A percentile compares a stretch with the other conserved stretches of the same genome.
phyloP scores from a whole-genome alignment of 1,139 yeast genomes.

The Eremothecium cymbalariae region DNA sequence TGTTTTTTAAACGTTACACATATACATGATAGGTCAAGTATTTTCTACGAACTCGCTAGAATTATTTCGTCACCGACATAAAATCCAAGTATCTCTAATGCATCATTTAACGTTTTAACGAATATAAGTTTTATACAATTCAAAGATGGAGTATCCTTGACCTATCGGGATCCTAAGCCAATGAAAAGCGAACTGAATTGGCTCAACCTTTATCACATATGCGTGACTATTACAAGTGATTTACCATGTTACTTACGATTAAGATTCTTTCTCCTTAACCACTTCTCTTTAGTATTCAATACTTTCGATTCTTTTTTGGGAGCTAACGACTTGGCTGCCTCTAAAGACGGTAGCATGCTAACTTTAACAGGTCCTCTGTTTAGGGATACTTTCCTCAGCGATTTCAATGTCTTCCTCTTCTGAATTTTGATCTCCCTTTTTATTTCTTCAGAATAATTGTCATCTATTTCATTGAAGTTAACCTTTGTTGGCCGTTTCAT shows the following conservation, averaged over 20 bases:
- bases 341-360: slow-evolving; percentile 16
- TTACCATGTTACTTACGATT: slow-evolving; percentile 26
- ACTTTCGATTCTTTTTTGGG: slow-evolving; percentile 42
- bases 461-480: slow-evolving; percentile 29
- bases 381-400: slow-evolving; percentile 34
- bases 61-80: too few species aligned
- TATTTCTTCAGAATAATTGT: slow-evolving; percentile 15
- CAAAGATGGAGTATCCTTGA: too few species aligned
- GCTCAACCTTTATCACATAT: too few species aligned
- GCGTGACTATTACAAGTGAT: too few species aligned
- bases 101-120: too few species aligned
- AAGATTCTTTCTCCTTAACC: slow-evolving; percentile 53
- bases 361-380: slow-evolving; percentile 54
- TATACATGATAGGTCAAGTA: too few species aligned
- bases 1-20: too few species aligned
- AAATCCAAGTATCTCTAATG: too few species aligned
- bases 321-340: slow-evolving; percentile 18
- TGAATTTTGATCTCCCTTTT: slow-evolving; percentile 34
- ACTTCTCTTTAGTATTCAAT: slow-evolving; percentile 42
- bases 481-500: slow-evolving; percentile 20
- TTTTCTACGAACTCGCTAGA: too few species aligned
- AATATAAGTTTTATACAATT: too few species aligned
- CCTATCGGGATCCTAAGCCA: too few species aligned
- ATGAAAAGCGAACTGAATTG: too few species aligned
- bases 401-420: slow-evolving; percentile 39